These are phyloP conservation scores for Chenopodium formosanum DNA, from an alignment of 148 eudicot species.

Conservation along the genomic window DNA sequence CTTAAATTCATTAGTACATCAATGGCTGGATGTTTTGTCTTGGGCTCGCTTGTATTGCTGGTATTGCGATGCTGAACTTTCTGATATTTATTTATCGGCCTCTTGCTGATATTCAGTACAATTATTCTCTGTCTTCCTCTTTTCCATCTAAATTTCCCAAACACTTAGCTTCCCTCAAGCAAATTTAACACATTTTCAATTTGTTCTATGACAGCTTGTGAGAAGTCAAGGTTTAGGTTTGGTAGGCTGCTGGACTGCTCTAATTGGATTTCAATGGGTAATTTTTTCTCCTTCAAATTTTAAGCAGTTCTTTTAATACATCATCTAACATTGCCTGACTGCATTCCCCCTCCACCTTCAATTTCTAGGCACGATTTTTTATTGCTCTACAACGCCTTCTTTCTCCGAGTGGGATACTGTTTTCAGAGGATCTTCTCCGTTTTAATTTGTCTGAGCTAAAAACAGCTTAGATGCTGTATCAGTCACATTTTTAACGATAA, in stretches of 20 bases:
- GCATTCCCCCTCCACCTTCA: no score
- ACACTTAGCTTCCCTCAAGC: background rate
- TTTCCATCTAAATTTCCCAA: background rate
- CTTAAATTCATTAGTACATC: conserved; percentile 68
- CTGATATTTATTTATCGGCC: background rate
- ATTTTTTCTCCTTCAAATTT: background rate
- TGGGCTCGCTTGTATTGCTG: conserved; percentile 68
- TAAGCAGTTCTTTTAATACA: background rate
- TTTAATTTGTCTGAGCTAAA: conserved; percentile 44
- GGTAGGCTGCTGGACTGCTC: conserved; percentile 66
- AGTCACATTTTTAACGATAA: background rate
- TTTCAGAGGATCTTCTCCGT: conserved; percentile 47
- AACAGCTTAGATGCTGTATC: conserved; percentile 40
- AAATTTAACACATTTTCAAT: background rate
- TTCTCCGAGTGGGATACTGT: conserved; percentile 63
- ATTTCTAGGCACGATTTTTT: conserved; percentile 58
- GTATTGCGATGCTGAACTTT: conserved; percentile 36
- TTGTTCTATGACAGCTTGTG: conserved; percentile 39
- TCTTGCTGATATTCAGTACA: background rate
- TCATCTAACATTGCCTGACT: background rate
- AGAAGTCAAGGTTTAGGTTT: conserved; percentile 58
- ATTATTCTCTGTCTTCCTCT: background rate
- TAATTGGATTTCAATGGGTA: conserved; percentile 82
- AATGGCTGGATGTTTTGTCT: conserved; percentile 65
- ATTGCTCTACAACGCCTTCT: conserved; percentile 60